A percentile compares a stretch with the other conserved stretches of the same genome.
Evolutionary conservation across 345 rosid species (phyloP).

Genomic region (Gossypium longicalyx): DNA sequence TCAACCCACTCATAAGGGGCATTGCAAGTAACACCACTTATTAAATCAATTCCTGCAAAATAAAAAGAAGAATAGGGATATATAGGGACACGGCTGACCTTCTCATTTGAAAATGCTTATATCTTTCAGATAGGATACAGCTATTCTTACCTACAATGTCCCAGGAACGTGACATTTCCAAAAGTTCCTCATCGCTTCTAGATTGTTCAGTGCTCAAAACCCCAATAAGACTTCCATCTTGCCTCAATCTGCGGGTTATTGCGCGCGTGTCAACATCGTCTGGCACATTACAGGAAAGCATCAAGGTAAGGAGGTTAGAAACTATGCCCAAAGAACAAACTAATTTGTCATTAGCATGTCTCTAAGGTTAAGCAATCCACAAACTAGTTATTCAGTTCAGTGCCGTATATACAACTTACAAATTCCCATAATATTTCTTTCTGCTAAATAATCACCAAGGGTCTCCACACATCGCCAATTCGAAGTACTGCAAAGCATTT

Average conservation of each 20-base stretch:
- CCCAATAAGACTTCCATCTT: constrained; percentile 95
- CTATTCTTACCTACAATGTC: constrained; percentile 62
- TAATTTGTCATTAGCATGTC: background rate
- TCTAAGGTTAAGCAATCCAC: background rate
- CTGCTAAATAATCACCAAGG: constrained; percentile 73
- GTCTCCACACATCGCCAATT: constrained; percentile 83
- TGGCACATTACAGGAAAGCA: constrained; percentile 22
- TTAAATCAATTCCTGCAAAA: constrained; percentile 74
- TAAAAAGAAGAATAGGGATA: background rate
- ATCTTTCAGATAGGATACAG: background rate
- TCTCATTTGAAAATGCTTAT: background rate
- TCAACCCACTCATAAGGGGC: constrained; percentile 82
- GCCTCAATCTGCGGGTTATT: constrained; percentile 84
- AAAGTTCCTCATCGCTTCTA: constrained; percentile 72
- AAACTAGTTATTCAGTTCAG: background rate
- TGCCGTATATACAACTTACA: constrained; percentile 33
- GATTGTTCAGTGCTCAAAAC: constrained; percentile 79
- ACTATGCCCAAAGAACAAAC: background rate
- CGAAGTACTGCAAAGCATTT: constrained; percentile 58
- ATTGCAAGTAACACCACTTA: constrained; percentile 73
- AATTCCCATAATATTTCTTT: constrained; percentile 92
- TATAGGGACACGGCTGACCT: background rate
- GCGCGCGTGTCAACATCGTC: constrained; percentile 97
- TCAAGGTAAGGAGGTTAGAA: constrained; percentile 9
- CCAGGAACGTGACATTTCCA: constrained; percentile 83